These are phyloP conservation scores for Hypoxylon crocopeplum DNA, from an alignment of 495 filamentous ascomycete species.

Conservation along the genomic window DNA sequence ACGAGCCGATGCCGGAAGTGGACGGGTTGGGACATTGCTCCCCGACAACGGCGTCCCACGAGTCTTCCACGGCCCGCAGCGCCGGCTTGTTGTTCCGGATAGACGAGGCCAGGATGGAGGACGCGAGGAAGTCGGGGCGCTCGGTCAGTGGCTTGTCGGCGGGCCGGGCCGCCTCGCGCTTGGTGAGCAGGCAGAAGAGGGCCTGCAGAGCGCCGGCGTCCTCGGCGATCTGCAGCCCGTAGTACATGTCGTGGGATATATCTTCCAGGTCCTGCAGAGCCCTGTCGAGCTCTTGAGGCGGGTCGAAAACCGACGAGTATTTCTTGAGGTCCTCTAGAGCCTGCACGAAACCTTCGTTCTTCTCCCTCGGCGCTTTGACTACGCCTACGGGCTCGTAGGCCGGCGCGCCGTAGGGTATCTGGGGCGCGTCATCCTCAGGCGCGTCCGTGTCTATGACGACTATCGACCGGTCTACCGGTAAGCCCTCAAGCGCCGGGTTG, in stretches of 20 bases:
- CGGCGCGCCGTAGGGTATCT: constrained; percentile 49
- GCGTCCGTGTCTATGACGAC: constrained; percentile 53
- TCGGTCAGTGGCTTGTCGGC: constrained; percentile 18
- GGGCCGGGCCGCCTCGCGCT: constrained; percentile 18
- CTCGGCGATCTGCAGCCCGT: constrained; percentile 66
- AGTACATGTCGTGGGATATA: constrained; percentile 70
- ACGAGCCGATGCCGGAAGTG: too few relatives aligned
- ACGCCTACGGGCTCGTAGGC: constrained; percentile 58
- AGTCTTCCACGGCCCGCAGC: constrained; percentile 51
- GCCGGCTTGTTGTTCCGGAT: constrained; percentile 71
- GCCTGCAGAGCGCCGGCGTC: constrained; percentile 52
- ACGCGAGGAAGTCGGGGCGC: constrained; percentile 53
- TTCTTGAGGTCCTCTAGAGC: constrained; percentile 55
- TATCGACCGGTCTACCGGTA: constrained; percentile 55
- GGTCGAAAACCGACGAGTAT: constrained; percentile 11
- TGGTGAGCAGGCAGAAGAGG: constrained; percentile 52
- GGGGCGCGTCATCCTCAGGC: constrained; percentile 29
- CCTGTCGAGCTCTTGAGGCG: constrained; percentile 36
- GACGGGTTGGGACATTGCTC: constrained; percentile 33
- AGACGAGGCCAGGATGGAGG: constrained; percentile 59
- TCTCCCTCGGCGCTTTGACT: constrained; percentile 52
- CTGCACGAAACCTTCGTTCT: constrained; percentile 49
- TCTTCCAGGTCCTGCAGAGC: constrained; percentile 62
- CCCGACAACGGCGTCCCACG: constrained; percentile 46
- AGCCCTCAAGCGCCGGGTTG: constrained; percentile 49